Evolutionary conservation across 371 early-diverging fungal genomes (phyloP).

Genomic region (Circinella minor): DNA sequence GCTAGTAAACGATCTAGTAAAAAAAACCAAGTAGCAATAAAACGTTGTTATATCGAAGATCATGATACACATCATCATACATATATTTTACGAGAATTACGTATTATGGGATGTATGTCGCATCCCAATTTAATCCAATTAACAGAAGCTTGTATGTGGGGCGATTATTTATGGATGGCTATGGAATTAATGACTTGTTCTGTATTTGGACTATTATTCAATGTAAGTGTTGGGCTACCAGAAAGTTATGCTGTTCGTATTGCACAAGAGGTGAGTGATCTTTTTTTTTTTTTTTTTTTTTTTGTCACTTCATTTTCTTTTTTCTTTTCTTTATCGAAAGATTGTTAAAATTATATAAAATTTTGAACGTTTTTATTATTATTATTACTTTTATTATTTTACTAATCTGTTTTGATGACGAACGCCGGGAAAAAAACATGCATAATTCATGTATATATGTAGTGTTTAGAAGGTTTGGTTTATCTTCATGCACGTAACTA

Average conservation of each 20-base stretch:
- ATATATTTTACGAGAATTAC: slow-evolving; percentile 49
- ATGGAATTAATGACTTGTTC: slow-evolving; percentile 60
- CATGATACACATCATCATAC: slow-evolving; percentile 49
- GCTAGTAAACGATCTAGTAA: slow-evolving; percentile 27
- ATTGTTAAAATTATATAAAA: no score
- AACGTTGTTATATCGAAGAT: slow-evolving; percentile 56
- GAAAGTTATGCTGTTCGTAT: slow-evolving; percentile 48
- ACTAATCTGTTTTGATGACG: no score
- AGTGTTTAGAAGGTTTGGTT: slow-evolving; percentile 50
- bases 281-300: no score
- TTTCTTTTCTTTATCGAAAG: no score
- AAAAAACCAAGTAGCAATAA: slow-evolving; percentile 50
- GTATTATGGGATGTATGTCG: slow-evolving; percentile 51
- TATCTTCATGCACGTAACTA: slow-evolving; percentile 54
- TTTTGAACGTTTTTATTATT: no score
- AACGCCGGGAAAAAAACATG: no score
- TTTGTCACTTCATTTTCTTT: no score
- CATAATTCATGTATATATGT: not conserved
- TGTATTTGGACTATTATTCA: slow-evolving; percentile 47
- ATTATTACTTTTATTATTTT: no score
- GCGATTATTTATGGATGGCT: slow-evolving; percentile 55
- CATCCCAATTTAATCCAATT: slow-evolving; percentile 48
- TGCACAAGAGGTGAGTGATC: slow-evolving; percentile 36
- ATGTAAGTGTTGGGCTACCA: slow-evolving; percentile 45
- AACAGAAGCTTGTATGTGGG: slow-evolving; percentile 45